Evolutionary conservation across 495 filamentous ascomycete species (phyloP).

Genomic region (Aspergillus sclerotioniger): DNA sequence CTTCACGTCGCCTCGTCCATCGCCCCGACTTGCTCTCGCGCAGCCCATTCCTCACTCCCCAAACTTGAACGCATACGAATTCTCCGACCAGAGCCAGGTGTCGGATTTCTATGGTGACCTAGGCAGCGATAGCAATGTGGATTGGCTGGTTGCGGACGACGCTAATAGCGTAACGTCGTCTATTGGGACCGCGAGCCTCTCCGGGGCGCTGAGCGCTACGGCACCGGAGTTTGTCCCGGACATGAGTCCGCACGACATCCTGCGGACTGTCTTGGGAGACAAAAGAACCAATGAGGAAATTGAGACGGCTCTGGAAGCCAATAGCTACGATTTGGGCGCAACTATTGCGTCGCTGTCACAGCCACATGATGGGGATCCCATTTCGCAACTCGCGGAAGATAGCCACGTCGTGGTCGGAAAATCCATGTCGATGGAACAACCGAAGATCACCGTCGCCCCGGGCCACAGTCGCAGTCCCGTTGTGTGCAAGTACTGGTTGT

Average conservation of each 20-base stretch:
- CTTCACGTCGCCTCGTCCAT: slow-evolving; percentile 91
- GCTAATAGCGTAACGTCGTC: slow-evolving; percentile 73
- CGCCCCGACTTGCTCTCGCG: slow-evolving; percentile 85
- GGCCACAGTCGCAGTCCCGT: slow-evolving; percentile 72
- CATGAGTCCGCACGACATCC: slow-evolving; percentile 98
- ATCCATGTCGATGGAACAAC: slow-evolving; percentile 73
- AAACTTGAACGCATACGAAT: slow-evolving; percentile 89
- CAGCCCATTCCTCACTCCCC: slow-evolving; percentile 97
- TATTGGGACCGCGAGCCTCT: slow-evolving; percentile 56
- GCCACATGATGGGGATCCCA: slow-evolving; percentile 34
- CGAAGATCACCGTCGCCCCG: slow-evolving; percentile 70
- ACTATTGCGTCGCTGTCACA: slow-evolving; percentile 87
- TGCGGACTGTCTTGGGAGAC: slow-evolving; percentile 90
- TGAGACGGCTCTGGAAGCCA: slow-evolving; percentile 79
- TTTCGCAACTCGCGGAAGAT: slow-evolving; percentile 35
- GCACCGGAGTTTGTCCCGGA: slow-evolving; percentile 81
- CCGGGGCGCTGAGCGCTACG: slow-evolving; percentile 69
- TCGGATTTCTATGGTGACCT: slow-evolving; percentile 88
- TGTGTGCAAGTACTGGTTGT: slow-evolving; percentile 94
- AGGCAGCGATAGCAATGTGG: slow-evolving; percentile 83
- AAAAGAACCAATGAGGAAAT: slow-evolving; percentile 91
- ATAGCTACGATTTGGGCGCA: slow-evolving; percentile 88
- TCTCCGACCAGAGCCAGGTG: slow-evolving; percentile 69
- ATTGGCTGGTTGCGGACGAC: slow-evolving; percentile 95
- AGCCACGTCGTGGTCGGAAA: slow-evolving; percentile 77